Evolutionary conservation across 768 basidiomycete genomes (phyloP), one percentile per base, ranked within the genome.

Genomic region (Hydnum rufescens): DNA sequence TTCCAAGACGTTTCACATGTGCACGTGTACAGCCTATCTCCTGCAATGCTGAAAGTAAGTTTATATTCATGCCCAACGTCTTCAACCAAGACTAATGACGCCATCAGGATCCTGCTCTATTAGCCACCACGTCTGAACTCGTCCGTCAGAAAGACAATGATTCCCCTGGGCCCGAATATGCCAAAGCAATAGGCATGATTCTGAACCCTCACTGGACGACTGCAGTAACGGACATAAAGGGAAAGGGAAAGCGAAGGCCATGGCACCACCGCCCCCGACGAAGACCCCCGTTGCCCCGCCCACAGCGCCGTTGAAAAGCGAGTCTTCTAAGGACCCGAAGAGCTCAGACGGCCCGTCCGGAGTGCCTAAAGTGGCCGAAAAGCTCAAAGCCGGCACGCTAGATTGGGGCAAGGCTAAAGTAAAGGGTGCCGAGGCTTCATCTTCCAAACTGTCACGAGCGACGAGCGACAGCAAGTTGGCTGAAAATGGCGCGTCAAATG

Each of bases 11-110:
- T 56, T 73, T 73, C 1, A 66, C 77, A n/a, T n/a, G n/a, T n/a
- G 13, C 75, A 82, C 57, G 64, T 88, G 5, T 87, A 88, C 62
- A 76, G 80, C 59, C 60, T 88, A 29, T 76, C 83, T 0, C 78
- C 82, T 1, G 73, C 76, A 1, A 72, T 69, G 3, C 61, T 86
- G 34, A 69, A 67, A 25, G 82, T 77, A 61, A 51, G 78, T 67
- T 2, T 2, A 26, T 6, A 6, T 16, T 28, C 26, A 13, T 28
- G 44, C 8, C 26, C 8, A 1, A 19, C 36, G 3, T 23, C n/a
- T 18, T 16, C 13, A 4, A 13, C 18, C n/a, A 50, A 52, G 32
- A 30, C n/a, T 32, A n/a, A 5, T 4, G 22, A 6, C 22, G 25
- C n/a, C 30, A 39, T 28, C 54, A 75, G 74, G 74, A 75, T 53